Evolutionary conservation across 192 early-diverging fungal genomes (phyloP).

Genomic region (Lunasporangiospora selenospora): DNA sequence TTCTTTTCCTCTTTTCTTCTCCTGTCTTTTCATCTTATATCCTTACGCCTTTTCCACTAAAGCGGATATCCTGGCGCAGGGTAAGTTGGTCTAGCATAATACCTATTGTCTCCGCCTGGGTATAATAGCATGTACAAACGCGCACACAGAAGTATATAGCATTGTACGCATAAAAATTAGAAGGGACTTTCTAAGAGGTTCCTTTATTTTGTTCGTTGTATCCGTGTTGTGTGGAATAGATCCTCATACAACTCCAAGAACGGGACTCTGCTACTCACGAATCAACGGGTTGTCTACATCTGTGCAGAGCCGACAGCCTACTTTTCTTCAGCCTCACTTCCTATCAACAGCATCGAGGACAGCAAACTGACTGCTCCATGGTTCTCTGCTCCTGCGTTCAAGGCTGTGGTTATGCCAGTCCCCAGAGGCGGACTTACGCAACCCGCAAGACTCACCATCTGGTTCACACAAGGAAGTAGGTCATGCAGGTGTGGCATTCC

Average conservation of each 20-base stretch:
- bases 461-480: slow-evolving; percentile 29
- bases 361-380: slow-evolving; percentile 33
- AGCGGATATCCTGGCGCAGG: slow-evolving; percentile 42
- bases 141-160: no score
- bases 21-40: no score
- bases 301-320: slow-evolving; percentile 8
- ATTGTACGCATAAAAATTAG: no score
- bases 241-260: slow-evolving; percentile 24
- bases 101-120: no score
- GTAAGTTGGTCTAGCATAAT: no score
- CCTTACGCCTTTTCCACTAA: no score
- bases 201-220: no score
- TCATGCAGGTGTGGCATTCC: no score
- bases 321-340: slow-evolving; percentile 33
- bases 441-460: slow-evolving; percentile 31
- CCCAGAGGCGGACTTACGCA: slow-evolving; percentile 29
- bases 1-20: no score
- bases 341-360: slow-evolving; percentile 37
- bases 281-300: slow-evolving; percentile 33
- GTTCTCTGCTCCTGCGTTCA: slow-evolving; percentile 36
- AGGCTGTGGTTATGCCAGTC: slow-evolving; percentile 38
- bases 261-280: slow-evolving; percentile 35
- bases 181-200: no score
- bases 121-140: no score
- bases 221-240: no score